A percentile compares a stretch with the other conserved stretches of the same genome.
Evolutionary conservation across 1,139 yeast genomes (phyloP).

Genomic region (Suhomyces terraborum): DNA sequence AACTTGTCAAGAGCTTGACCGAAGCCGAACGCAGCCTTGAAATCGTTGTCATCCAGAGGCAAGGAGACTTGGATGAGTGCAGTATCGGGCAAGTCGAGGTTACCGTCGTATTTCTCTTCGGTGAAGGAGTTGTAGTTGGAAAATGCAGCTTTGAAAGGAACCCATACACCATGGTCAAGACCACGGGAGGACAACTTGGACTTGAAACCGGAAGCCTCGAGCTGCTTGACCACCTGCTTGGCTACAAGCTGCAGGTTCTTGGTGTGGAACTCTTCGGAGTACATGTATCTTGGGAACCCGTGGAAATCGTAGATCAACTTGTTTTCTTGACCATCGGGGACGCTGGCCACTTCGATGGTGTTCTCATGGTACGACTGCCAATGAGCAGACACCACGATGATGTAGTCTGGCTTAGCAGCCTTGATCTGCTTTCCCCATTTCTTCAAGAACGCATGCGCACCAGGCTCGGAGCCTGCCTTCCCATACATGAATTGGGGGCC

Average conservation of each 20-base stretch:
- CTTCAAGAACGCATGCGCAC: slow-evolving; percentile 59
- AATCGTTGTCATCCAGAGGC: slow-evolving; percentile 47
- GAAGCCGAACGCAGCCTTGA: slow-evolving; percentile 51
- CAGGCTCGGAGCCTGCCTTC: slow-evolving; percentile 48
- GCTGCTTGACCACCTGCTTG: slow-evolving; percentile 40
- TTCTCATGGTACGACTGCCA: slow-evolving; percentile 58
- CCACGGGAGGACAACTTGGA: slow-evolving; percentile 56
- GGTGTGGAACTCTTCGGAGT: slow-evolving; percentile 61
- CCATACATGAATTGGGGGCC: slow-evolving; percentile 72
- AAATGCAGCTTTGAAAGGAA: slow-evolving; percentile 73
- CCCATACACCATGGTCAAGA: slow-evolving; percentile 83
- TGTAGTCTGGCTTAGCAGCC: slow-evolving; percentile 59
- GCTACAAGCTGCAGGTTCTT: slow-evolving; percentile 46
- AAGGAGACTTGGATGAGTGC: slow-evolving; percentile 62
- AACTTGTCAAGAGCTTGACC: slow-evolving; percentile 58
- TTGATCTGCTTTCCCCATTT: slow-evolving; percentile 54
- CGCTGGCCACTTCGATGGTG: slow-evolving; percentile 50
- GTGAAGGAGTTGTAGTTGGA: slow-evolving; percentile 34
- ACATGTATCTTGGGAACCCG: slow-evolving; percentile 68
- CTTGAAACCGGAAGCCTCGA: slow-evolving; percentile 46
- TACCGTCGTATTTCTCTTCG: slow-evolving; percentile 27
- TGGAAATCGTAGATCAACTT: slow-evolving; percentile 68
- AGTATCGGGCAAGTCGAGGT: slow-evolving; percentile 49
- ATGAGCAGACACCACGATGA: slow-evolving; percentile 72
- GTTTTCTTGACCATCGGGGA: slow-evolving; percentile 33